phyloP scores from a whole-genome alignment of 78 protist genomes.

The Cyanophora paradoxa region DNA sequence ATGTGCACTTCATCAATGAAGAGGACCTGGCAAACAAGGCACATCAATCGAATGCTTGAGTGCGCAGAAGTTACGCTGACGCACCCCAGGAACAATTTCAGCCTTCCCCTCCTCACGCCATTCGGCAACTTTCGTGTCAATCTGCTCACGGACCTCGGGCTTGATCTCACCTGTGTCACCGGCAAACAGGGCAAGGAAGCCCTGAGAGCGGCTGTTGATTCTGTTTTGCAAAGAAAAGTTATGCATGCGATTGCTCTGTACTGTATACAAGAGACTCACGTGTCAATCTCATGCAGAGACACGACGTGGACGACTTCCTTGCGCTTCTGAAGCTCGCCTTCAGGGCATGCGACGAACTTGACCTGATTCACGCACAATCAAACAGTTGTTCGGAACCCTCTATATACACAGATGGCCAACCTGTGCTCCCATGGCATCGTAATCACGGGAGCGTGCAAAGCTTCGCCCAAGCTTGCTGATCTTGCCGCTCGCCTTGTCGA shows the following conservation, averaged over 20 bases:
- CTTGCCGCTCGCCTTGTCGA: constrained; percentile 96
- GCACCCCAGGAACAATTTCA: constrained; percentile 93
- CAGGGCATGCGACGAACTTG: constrained; percentile 87
- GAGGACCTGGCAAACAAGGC: no score
- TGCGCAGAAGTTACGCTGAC: no score
- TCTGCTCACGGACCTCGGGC: constrained; percentile 88
- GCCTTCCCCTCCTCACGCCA: constrained; percentile 98
- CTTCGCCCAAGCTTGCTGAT: constrained; percentile 92
- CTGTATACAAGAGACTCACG: no score
- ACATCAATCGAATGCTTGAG: no score
- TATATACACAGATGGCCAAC: no score
- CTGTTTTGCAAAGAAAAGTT: constrained; percentile 90
- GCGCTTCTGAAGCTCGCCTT: constrained; percentile 90
- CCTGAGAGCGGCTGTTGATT: constrained; percentile 92
- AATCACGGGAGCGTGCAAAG: constrained; percentile 81
- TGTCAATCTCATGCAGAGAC: constrained; percentile 33
- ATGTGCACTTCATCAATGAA: constrained; percentile 98
- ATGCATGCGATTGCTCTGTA: no score
- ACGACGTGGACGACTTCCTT: constrained; percentile 92
- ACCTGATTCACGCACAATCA: no score
- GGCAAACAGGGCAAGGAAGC: constrained; percentile 91
- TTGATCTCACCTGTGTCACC: constrained; percentile 95
- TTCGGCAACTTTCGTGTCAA: constrained; percentile 90
- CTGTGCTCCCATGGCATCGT: constrained; percentile 81
- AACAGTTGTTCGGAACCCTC: no score